phyloP scores from a whole-genome alignment of 495 filamentous ascomycete species.

The Talaromyces adpressus region DNA sequence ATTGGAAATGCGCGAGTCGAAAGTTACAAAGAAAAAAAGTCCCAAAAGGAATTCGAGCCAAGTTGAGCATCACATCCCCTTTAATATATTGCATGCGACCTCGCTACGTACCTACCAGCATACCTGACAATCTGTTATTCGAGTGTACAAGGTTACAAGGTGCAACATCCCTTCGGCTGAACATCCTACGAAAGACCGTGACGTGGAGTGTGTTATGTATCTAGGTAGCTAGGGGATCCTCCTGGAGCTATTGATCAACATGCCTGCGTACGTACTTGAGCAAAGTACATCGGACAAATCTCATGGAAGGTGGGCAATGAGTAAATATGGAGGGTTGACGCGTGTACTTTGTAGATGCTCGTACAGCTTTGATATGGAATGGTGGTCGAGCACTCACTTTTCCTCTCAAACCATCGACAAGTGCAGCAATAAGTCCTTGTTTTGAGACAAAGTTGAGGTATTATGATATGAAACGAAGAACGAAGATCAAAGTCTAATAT shows the following conservation, averaged over 20 bases:
- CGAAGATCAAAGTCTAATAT: background rate
- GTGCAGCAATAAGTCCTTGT: background rate
- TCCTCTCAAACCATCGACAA: background rate
- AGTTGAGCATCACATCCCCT: background rate
- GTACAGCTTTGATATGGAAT: background rate
- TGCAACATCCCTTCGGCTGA: background rate
- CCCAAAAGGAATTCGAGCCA: background rate
- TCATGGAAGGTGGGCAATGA: background rate
- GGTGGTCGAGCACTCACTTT: background rate
- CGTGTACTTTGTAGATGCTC: background rate
- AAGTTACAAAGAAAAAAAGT: background rate
- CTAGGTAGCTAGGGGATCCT: background rate
- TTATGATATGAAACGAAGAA: background rate
- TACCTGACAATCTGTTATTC: background rate
- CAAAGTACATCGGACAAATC: background rate
- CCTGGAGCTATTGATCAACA: slow-evolving; percentile 7
- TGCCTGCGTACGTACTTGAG: background rate
- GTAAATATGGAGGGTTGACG: background rate
- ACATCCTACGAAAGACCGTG: background rate
- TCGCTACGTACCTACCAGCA: background rate
- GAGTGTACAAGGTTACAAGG: background rate
- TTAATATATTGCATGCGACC: background rate
- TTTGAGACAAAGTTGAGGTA: background rate
- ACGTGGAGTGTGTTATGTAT: slow-evolving; percentile 8
- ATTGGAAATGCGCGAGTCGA: background rate